Percentiles rank a stretch among this genome's conserved stretches.
phyloP scores from a whole-genome alignment of 73 alveolate genomes.

The Durusdinium trenchii region DNA sequence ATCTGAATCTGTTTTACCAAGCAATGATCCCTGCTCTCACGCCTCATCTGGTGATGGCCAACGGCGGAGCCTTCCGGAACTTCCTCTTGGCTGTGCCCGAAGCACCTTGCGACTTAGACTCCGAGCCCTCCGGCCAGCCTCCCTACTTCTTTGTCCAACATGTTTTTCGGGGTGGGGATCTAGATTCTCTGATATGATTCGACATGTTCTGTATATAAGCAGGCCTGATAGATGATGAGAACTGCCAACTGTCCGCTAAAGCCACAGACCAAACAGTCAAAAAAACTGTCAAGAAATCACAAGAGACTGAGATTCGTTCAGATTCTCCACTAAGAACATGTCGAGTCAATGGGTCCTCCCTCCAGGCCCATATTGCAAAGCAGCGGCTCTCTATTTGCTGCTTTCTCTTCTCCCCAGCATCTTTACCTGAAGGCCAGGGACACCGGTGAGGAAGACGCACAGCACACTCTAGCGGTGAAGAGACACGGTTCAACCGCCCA shows the following conservation, averaged over 20 bases:
- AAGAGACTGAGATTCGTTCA: too few relatives aligned
- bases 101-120: constrained; percentile 33
- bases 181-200: neutral
- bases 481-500: neutral
- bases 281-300: too few relatives aligned
- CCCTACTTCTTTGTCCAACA: neutral
- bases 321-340: too few relatives aligned
- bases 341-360: too few relatives aligned
- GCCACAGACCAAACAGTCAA: neutral
- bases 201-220: neutral
- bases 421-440: neutral
- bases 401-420: constrained; percentile 80
- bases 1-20: too few relatives aligned
- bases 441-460: neutral
- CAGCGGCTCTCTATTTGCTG: constrained; percentile 45
- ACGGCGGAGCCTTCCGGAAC: constrained; percentile 51
- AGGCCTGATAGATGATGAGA: neutral
- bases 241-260: neutral
- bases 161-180: neutral
- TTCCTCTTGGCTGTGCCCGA: constrained; percentile 74
- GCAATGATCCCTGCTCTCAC: neutral
- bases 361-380: neutral
- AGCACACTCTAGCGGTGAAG: neutral
- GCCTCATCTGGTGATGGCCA: constrained; percentile 86
- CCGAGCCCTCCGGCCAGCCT: neutral